Base-by-base conservation (phyloP, 345 rosid genomes). In the Brassica cretica region DNA sequence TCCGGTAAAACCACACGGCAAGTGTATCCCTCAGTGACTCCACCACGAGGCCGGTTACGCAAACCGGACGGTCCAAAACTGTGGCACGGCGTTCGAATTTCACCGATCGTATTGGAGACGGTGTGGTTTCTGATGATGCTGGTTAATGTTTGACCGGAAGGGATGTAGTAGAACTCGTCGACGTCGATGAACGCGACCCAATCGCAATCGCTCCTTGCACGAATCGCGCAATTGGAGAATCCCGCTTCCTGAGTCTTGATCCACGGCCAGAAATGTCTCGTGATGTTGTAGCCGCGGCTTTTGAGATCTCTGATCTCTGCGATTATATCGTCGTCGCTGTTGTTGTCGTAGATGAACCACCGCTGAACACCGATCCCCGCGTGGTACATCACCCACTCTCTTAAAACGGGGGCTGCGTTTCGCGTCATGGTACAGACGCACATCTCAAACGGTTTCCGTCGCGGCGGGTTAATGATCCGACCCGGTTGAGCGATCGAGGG, bases 131-230 rank as follows among this genome's bases (percentile, higher is more conserved):
- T 67, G 3, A 88, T 64, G 30, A 87, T 53, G 12, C 77, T 89
- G 0, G 37, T 72, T 1, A 94, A 58, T 2, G 72, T 2, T 61
- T 76, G 41, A 6, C 88, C 87, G 0, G 84, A 66, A 1, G 89
- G 90, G 21, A 87, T 71, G 82, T 90, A 85, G 56, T 85, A 81
- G 66, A 86, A 94, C 77, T 92, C 97, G 9, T 94, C 96, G 0
- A 94, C 92, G 19, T 94, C 97, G 7, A 92, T 87, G 39, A 94
- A 92, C 72, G 93, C 97, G 2, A 94, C 81, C 98, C 98, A 90
- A 37, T 90, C 85, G 64, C 97, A 94, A 0, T 64, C 58, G 12
- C 67, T 80, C 4, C 94, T 82, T 0, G 93, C 94, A 61, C 92
- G 84, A 0, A 94, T 58, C 0, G 96, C 94, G 6, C 98, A 94